Evolutionary conservation across 2,329 filamentous ascomycete species (phyloP).

Genomic region (Curvularia eragrostidis): DNA sequence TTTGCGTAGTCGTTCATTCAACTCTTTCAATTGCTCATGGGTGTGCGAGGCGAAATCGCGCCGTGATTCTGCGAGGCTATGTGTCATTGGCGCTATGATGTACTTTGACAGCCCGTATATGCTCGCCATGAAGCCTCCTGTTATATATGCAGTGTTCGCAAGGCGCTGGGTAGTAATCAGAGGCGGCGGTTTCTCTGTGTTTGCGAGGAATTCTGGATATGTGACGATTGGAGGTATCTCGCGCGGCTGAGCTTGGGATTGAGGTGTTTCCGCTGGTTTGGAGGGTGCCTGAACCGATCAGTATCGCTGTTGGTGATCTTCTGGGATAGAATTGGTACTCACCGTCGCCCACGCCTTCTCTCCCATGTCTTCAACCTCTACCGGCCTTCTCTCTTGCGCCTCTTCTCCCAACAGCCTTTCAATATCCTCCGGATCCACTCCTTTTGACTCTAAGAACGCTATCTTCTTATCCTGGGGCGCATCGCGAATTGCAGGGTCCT

Average conservation of each 20-base stretch:
- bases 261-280: conserved; percentile 19
- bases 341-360: conserved; percentile 42
- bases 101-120: conserved; percentile 76
- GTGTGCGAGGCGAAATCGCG: conserved; percentile 64
- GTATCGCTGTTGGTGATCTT: conserved; percentile 1
- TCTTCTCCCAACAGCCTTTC: conserved; percentile 63
- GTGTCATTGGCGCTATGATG: conserved; percentile 68
- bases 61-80: conserved; percentile 60
- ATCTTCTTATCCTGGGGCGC: conserved; percentile 75
- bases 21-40: conserved; percentile 57
- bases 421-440: conserved; percentile 71
- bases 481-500: conserved; percentile 74
- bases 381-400: conserved; percentile 16
- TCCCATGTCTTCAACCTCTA: conserved; percentile 30
- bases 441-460: conserved; percentile 79
- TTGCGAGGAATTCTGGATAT: conserved; percentile 69
- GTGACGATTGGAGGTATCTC: conserved; percentile 68
- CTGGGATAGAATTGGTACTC: conserved; percentile 9
- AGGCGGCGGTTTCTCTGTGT: conserved; percentile 65
- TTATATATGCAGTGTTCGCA: conserved; percentile 63
- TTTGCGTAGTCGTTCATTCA: conserved; percentile 65
- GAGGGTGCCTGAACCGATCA: conserved; percentile 29
- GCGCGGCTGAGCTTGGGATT: conserved; percentile 35
- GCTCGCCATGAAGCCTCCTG: conserved; percentile 61
- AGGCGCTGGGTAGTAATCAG: conserved; percentile 64